Evolutionary conservation across 2,329 filamentous ascomycete species (phyloP).

Genomic region (Dichotomopilus funicola): DNA sequence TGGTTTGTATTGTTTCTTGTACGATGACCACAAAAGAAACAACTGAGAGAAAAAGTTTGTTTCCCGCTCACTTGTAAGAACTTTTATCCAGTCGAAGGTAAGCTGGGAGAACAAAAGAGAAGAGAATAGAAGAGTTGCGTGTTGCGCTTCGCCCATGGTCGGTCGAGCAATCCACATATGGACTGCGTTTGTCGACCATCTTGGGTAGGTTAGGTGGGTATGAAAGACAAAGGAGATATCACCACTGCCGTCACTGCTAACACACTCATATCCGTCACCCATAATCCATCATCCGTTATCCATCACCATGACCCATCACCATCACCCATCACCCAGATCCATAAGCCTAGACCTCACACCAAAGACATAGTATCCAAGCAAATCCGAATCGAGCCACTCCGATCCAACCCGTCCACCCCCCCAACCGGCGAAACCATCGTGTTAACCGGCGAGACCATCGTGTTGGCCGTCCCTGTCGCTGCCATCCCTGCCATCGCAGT

Average conservation of each 20-base stretch:
- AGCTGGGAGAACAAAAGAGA: no score
- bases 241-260: not conserved
- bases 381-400: conserved; percentile 18
- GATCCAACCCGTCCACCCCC: conserved; percentile 5
- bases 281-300: not conserved
- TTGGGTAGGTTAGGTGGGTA: no score
- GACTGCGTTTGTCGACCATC: no score
- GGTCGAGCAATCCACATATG: no score
- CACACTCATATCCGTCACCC: not conserved
- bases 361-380: conserved; percentile 18
- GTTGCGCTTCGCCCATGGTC: no score
- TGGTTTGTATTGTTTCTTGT: not conserved
- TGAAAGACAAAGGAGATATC: not conserved
- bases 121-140: no score
- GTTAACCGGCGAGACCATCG: not conserved
- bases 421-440: no score
- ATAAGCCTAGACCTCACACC: not conserved
- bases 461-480: not conserved
- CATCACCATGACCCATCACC: not conserved
- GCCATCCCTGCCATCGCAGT: not conserved
- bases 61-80: no score
- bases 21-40: not conserved
- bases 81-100: no score
- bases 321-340: not conserved
- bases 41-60: no score